A percentile compares a stretch with the other conserved stretches of the same genome.
phyloP scores from a whole-genome alignment of 495 filamentous ascomycete species.

The Eremomyces bilateralis region DNA sequence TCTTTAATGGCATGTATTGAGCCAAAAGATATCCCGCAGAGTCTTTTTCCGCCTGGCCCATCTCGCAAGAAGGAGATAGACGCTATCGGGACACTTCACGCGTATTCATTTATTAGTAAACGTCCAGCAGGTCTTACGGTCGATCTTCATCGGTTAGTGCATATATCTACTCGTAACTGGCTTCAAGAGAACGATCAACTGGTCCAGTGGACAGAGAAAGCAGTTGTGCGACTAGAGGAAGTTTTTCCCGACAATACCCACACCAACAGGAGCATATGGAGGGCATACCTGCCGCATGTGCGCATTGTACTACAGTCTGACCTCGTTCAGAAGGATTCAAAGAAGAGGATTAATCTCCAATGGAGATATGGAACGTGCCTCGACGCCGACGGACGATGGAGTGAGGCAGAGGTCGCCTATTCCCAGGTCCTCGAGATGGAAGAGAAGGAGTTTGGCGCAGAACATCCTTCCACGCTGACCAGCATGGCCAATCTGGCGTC shows the following conservation, averaged over 20 bases:
- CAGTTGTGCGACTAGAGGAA: neutral
- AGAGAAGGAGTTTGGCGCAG: no score
- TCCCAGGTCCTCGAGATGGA: no score
- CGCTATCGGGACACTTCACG: neutral
- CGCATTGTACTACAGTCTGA: no score
- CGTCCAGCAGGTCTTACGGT: no score
- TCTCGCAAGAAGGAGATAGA: no score
- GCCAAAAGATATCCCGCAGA: slow-evolving; percentile 22
- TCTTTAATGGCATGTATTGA: slow-evolving; percentile 25
- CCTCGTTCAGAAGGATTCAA: no score
- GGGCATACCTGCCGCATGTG: neutral
- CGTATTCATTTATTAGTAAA: neutral
- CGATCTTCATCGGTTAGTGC: slow-evolving; percentile 27
- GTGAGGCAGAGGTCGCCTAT: no score
- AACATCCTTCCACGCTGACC: slow-evolving; percentile 7
- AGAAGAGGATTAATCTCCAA: no score
- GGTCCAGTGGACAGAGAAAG: neutral
- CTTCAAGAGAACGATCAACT: slow-evolving; percentile 4
- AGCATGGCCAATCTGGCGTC: slow-evolving; percentile 22
- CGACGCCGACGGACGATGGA: slow-evolving; percentile 2
- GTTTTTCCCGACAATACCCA: neutral
- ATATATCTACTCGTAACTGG: slow-evolving; percentile 23
- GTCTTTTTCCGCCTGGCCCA: slow-evolving; percentile 13
- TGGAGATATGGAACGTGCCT: slow-evolving; percentile 2
- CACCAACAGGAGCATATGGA: neutral